Base-by-base conservation (phyloP, 225 moss, liverwort and hornwort genomes). In the Antitrichia curtipendula region DNA sequence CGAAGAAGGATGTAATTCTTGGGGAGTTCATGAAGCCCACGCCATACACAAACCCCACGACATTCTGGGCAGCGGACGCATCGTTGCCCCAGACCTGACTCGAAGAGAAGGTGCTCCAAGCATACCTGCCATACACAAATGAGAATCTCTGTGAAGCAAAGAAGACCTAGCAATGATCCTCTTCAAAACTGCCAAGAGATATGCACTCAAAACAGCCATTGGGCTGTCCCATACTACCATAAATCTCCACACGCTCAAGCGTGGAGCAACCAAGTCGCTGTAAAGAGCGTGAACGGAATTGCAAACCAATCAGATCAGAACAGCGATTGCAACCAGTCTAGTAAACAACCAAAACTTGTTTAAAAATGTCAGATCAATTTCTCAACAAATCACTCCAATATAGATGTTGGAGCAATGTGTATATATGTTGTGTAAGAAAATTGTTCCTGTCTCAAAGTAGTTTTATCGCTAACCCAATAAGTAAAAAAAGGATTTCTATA, bases 1-100 rank as follows among this genome's bases (percentile, higher is more conserved):
- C 91, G 92, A 54, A 95, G 91, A 45, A 95, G 93, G 75, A 95
- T 93, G 87, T 95, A 95, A 53, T 95, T 95, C 76, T 95, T 95
- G 28, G 94, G 94, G 49, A 93, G 92, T 84, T 95, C 93, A 15
- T 93, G 92, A 77, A 93, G 89, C 40, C 92, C 91, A 47, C 87
- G 92, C 93, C 93, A 95, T 74, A 91, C 90, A 63, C 94, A 92
- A 84, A 93, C 81, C 54, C 94, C 89, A 24, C 93, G 89, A 76
- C 94, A 95, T 90, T 95, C 94, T 54, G 94, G 94, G 73, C 94
- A 95, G 77, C 93, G 91, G 24, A 95, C 93, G 53, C 91, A 90
- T 85, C 93, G 88, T 87, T 90, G 89, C 31, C 90, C 94, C 43
- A 92, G 31, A 54, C 89, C 87, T 78, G 93, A 91, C 60, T 95